Percentiles rank a stretch among this genome's conserved stretches.
phyloP scores from a whole-genome alignment of 306 rosid genomes.

The Myrica gale region DNA sequence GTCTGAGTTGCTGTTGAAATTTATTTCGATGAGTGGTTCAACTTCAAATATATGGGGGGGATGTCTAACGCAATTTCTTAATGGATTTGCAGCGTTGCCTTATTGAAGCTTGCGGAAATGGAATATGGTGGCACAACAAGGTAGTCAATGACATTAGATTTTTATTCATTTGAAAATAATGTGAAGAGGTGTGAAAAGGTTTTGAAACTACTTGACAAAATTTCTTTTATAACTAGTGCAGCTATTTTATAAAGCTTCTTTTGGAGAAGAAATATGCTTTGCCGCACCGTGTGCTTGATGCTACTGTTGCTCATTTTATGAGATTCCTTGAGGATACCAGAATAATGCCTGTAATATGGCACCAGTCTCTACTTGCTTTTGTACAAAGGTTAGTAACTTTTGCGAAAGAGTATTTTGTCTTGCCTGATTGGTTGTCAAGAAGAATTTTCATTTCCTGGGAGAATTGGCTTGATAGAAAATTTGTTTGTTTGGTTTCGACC shows the following conservation, averaged over 20 bases:
- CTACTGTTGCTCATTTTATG: conserved; percentile 73
- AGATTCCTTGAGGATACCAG: conserved; percentile 65
- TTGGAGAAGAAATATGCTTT: conserved; percentile 92
- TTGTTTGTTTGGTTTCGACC: no score
- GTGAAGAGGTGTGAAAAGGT: conserved; percentile 1
- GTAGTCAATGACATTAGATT: conserved; percentile 35
- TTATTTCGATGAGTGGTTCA: conserved; percentile 1
- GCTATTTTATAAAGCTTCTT: conserved; percentile 91
- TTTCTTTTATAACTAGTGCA: conserved; percentile 40
- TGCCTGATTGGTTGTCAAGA: background rate
- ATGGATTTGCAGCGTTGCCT: conserved; percentile 69
- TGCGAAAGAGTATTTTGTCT: background rate
- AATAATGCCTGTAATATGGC: conserved; percentile 97
- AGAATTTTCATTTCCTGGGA: background rate
- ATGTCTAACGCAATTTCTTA: conserved; percentile 32
- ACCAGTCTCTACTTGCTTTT: conserved; percentile 90
- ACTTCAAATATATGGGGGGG: background rate
- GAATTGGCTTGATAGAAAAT: background rate
- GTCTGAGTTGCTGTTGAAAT: background rate
- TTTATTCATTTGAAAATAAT: background rate
- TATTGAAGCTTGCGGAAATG: conserved; percentile 85
- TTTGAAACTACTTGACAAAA: conserved; percentile 23
- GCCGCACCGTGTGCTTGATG: conserved; percentile 83
- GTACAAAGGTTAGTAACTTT: conserved; percentile 65
- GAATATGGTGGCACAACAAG: conserved; percentile 94